These are phyloP conservation scores for Lachancea sp. DNA, from an alignment of 805 yeast genomes.

Conservation along the genomic window DNA sequence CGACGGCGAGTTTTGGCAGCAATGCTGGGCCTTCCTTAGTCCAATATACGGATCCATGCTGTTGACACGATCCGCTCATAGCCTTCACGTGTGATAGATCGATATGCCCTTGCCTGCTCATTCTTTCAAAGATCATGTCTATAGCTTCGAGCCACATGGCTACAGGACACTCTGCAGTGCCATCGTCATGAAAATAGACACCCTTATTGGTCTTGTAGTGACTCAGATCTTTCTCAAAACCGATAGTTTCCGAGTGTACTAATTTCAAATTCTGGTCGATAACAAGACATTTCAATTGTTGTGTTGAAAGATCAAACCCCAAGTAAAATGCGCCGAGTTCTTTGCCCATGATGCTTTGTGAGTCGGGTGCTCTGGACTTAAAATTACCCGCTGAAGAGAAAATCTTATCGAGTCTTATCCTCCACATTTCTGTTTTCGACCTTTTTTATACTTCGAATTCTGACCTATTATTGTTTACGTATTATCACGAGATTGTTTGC, in stretches of 20 bases:
- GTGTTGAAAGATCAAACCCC: constrained; percentile 87
- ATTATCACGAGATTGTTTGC: constrained; percentile 3
- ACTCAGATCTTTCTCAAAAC: constrained; percentile 61
- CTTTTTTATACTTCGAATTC: background rate
- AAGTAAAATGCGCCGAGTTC: constrained; percentile 32
- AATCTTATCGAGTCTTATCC: background rate
- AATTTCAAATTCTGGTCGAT: constrained; percentile 49
- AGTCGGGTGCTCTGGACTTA: background rate
- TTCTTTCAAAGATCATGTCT: constrained; percentile 49
- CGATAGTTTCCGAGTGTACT: constrained; percentile 54
- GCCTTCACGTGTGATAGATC: constrained; percentile 57
- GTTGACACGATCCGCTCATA: constrained; percentile 84
- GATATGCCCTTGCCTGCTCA: constrained; percentile 44
- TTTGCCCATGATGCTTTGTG: background rate
- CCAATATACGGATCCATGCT: constrained; percentile 89
- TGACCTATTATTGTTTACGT: constrained; percentile 3
- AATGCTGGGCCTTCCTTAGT: constrained; percentile 40
- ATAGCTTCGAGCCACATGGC: constrained; percentile 86
- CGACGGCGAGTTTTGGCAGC: constrained; percentile 36
- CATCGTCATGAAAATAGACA: constrained; percentile 46
- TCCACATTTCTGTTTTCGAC: background rate
- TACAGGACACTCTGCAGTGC: constrained; percentile 69
- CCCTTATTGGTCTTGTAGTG: constrained; percentile 67
- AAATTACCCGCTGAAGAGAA: background rate
- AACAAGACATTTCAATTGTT: constrained; percentile 73